These are phyloP conservation scores for Mycena amicta DNA, from an alignment of 768 basidiomycete genomes.

Conservation along the genomic window DNA sequence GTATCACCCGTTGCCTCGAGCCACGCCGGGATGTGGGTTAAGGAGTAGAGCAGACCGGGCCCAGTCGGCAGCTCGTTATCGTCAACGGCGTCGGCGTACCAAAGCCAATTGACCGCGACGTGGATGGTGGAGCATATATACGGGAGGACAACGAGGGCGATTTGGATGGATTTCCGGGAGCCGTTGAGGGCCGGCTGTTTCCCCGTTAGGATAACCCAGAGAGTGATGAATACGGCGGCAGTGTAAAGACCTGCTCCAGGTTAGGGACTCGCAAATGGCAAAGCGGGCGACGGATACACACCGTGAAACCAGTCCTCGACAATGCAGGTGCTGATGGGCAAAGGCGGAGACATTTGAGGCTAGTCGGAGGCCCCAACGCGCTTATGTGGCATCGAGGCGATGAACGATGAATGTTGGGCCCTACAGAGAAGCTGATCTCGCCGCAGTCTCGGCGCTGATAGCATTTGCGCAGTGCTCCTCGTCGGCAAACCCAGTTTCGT, in stretches of 20 bases:
- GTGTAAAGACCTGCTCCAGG: slow-evolving; percentile 7
- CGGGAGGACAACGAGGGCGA: not conserved
- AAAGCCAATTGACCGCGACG: slow-evolving; percentile 11
- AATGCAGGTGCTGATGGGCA: slow-evolving; percentile 8
- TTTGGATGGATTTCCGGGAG: not conserved
- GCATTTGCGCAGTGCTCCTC: too few species aligned
- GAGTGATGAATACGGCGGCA: slow-evolving; percentile 1
- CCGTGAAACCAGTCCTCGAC: slow-evolving; percentile 16
- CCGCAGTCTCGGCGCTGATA: too few species aligned
- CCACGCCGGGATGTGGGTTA: slow-evolving; percentile 1
- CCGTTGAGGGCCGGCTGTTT: not conserved
- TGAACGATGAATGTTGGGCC: not conserved
- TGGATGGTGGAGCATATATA: slow-evolving; percentile 14
- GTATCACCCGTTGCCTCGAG: slow-evolving; percentile 2
- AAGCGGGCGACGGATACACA: not conserved
- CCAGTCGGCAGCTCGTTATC: slow-evolving; percentile 8
- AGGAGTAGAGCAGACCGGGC: slow-evolving; percentile 5
- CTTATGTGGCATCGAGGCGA: not conserved
- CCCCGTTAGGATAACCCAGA: not conserved
- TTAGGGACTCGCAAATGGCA: too few species aligned
- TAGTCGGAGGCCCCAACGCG: not conserved
- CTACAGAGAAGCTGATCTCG: too few species aligned
- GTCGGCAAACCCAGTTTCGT: too few species aligned
- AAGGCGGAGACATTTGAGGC: slow-evolving; percentile 1
- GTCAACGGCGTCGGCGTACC: slow-evolving; percentile 4